Percentiles rank a stretch among this genome's conserved stretches.
Conservation (phyloP, 1,284 basidiomycete genomes). For the Microbotryomycetes sp. region DNA sequence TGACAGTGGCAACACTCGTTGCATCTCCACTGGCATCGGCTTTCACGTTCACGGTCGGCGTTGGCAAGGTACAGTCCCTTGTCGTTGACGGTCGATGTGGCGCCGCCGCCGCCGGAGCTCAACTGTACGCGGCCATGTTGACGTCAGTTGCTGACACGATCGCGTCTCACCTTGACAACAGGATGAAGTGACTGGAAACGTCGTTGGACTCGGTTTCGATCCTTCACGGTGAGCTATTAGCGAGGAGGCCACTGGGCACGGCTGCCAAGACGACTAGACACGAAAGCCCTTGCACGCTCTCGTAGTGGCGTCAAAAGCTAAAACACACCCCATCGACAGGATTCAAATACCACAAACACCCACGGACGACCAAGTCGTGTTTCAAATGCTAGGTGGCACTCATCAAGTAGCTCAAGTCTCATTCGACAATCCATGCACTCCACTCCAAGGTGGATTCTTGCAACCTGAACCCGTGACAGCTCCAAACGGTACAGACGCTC, state of each 20-base stretch:
- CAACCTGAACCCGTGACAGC: background rate
- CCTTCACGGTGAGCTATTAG: background rate
- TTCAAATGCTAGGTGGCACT: slow-evolving; percentile 1
- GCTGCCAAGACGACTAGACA: background rate
- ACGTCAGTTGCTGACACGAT: background rate
- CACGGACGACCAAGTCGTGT: background rate
- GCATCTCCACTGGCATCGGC: background rate
- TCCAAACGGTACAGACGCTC: background rate
- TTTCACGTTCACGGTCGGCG: background rate
- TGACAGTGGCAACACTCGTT: background rate
- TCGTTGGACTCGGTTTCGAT: slow-evolving; percentile 1
- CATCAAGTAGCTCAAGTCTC: background rate
- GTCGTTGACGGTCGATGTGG: no score
- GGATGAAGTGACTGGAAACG: slow-evolving; percentile 6
- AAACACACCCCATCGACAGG: background rate
- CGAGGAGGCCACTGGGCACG: background rate
- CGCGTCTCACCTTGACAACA: background rate
- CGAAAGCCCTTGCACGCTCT: no score
- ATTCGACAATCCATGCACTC: background rate
- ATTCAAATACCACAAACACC: background rate
- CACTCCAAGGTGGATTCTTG: background rate
- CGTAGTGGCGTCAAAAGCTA: no score
- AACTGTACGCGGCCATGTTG: no score
- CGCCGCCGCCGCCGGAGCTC: background rate
- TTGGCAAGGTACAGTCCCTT: background rate